Conservation (phyloP, 1,284 basidiomycete genomes). For the Naganishia liquefaciens region DNA sequence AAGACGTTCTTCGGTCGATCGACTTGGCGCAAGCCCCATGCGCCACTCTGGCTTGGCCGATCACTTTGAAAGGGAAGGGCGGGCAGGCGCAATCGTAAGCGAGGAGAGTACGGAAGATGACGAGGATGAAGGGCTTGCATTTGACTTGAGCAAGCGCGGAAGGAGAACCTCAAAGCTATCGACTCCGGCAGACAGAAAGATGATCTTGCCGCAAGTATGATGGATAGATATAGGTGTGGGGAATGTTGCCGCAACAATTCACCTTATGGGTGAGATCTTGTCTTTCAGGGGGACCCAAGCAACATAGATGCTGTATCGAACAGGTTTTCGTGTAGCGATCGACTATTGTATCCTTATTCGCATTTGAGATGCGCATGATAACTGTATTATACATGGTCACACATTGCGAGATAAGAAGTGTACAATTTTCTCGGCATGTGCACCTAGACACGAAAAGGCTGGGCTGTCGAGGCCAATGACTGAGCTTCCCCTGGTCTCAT, state of each 20-base stretch:
- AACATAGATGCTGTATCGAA: slow-evolving; percentile 17
- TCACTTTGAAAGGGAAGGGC: slow-evolving; percentile 11
- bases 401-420: no score
- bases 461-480: no score
- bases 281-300: not conserved
- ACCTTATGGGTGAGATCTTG: not conserved
- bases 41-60: slow-evolving; percentile 11
- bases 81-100: slow-evolving; percentile 7
- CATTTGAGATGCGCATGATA: not conserved
- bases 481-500: no score
- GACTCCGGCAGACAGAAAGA: slow-evolving; percentile 25
- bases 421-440: no score
- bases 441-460: no score
- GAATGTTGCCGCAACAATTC: not conserved
- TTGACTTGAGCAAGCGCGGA: slow-evolving; percentile 36
- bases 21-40: slow-evolving; percentile 30
- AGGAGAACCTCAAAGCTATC: slow-evolving; percentile 32
- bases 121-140: slow-evolving; percentile 42
- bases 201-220: slow-evolving; percentile 11
- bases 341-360: not conserved
- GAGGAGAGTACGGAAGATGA: slow-evolving; percentile 36
- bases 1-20: slow-evolving; percentile 10
- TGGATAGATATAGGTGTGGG: no score
- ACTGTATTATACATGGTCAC: no score
- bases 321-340: slow-evolving; percentile 4